phyloP scores from a whole-genome alignment of 345 rosid genomes.

The Eucalyptus grandis region DNA sequence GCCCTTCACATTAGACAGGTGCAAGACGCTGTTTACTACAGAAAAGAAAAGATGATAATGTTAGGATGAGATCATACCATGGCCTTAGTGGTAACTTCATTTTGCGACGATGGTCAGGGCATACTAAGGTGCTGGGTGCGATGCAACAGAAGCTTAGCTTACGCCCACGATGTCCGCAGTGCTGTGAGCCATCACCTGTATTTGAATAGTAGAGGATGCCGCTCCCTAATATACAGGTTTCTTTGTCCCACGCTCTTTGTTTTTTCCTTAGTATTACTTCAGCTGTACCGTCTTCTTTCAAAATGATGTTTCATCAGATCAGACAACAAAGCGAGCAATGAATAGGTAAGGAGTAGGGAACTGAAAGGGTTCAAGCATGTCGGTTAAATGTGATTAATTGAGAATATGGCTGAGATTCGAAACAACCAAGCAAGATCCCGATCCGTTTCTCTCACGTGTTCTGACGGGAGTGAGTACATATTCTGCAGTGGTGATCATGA shows the following conservation, averaged over 20 bases:
- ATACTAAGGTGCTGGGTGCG: slow-evolving; percentile 7
- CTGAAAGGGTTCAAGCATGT: neutral
- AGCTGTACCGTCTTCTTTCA: neutral
- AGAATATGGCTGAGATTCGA: neutral
- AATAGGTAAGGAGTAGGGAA: neutral
- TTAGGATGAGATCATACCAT: neutral
- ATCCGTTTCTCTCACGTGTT: neutral
- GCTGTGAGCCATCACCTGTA: neutral
- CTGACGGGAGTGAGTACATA: neutral
- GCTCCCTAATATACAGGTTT: slow-evolving; percentile 18
- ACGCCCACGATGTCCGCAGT: neutral
- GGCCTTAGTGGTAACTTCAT: neutral
- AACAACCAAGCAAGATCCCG: neutral
- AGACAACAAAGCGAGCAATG: neutral
- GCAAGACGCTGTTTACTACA: neutral
- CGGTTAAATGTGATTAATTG: neutral
- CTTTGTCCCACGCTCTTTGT: neutral
- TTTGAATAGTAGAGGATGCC: slow-evolving; percentile 1
- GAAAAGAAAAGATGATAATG: neutral
- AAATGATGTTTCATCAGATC: neutral
- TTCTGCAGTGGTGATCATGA: slow-evolving; percentile 15
- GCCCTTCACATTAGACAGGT: slow-evolving; percentile 11
- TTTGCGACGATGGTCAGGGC: neutral
- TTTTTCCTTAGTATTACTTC: neutral
- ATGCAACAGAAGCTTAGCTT: slow-evolving; percentile 12